phyloP scores from a whole-genome alignment of 140 eudicot genomes.

The Senecio squalidus region DNA sequence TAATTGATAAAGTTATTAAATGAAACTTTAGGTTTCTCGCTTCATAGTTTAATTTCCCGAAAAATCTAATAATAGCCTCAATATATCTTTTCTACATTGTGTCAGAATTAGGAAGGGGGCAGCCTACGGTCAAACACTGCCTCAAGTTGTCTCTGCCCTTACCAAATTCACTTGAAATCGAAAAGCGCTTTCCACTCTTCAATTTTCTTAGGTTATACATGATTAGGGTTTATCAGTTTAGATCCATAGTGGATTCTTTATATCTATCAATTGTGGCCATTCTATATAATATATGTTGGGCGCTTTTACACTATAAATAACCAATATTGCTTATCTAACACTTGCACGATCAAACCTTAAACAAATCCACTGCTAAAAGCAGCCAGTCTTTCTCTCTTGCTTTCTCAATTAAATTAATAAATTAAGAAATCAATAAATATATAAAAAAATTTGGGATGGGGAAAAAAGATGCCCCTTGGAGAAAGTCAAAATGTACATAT shows the following conservation, averaged over 20 bases:
- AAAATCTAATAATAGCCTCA: too few species aligned
- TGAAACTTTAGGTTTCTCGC: not conserved
- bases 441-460: constrained; percentile 6
- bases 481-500: constrained; percentile 26
- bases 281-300: constrained; percentile 14
- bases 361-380: constrained; percentile 23
- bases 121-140: too few species aligned
- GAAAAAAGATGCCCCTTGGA: constrained; percentile 31
- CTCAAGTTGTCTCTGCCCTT: too few species aligned
- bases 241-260: constrained; percentile 24
- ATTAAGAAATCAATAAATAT: not conserved
- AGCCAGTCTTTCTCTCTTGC: constrained; percentile 17
- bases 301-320: constrained; percentile 20
- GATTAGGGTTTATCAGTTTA: constrained; percentile 2
- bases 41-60: not conserved
- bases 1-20: too few species aligned
- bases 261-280: constrained; percentile 15
- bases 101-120: too few species aligned
- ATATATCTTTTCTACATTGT: too few species aligned
- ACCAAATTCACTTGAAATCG: not conserved
- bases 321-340: constrained; percentile 26
- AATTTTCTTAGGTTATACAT: constrained; percentile 15
- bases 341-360: constrained; percentile 26
- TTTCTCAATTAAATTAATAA: constrained; percentile 7
- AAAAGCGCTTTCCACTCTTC: not conserved